Percentiles rank a stretch among this genome's conserved stretches.
Conservation (phyloP, 768 basidiomycete genomes). For the Naganishia friedmannii region DNA sequence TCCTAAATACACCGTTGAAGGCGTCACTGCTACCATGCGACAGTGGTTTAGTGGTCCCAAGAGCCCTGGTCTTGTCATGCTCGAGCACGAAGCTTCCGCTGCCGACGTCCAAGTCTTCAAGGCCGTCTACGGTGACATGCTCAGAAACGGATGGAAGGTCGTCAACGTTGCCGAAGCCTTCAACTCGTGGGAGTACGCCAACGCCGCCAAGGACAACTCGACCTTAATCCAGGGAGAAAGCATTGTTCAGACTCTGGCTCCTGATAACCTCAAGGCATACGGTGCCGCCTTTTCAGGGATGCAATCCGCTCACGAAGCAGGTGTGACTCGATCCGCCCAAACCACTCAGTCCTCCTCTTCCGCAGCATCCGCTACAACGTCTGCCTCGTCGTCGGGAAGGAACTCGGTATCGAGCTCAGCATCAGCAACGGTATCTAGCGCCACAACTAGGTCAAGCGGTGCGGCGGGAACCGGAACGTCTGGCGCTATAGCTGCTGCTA, state of each 20-base stretch:
- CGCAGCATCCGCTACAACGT: background rate
- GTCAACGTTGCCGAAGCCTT: constrained; percentile 57
- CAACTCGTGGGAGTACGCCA: constrained; percentile 23
- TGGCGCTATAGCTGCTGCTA: background rate
- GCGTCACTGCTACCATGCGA: constrained; percentile 58
- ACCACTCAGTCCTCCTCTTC: constrained; percentile 7
- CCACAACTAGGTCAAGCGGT: background rate
- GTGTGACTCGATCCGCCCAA: background rate
- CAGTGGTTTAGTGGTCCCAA: constrained; percentile 63
- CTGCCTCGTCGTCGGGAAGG: background rate
- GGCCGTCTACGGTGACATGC: constrained; percentile 43
- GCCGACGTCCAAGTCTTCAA: constrained; percentile 67
- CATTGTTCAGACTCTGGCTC: constrained; percentile 22
- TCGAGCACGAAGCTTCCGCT: constrained; percentile 77
- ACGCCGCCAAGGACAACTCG: constrained; percentile 19
- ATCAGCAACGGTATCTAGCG: background rate
- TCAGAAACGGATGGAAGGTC: constrained; percentile 67
- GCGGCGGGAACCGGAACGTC: background rate
- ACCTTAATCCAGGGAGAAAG: constrained; percentile 4
- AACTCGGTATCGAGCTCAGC: background rate
- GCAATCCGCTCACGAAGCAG: background rate
- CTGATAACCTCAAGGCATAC: constrained; percentile 13
- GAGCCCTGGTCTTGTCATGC: constrained; percentile 70
- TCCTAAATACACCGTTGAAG: constrained; percentile 56
- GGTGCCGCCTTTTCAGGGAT: background rate